Base-by-base conservation (phyloP, 2,329 filamentous ascomycete genomes). In the Pseudofabraea citricarpa region DNA sequence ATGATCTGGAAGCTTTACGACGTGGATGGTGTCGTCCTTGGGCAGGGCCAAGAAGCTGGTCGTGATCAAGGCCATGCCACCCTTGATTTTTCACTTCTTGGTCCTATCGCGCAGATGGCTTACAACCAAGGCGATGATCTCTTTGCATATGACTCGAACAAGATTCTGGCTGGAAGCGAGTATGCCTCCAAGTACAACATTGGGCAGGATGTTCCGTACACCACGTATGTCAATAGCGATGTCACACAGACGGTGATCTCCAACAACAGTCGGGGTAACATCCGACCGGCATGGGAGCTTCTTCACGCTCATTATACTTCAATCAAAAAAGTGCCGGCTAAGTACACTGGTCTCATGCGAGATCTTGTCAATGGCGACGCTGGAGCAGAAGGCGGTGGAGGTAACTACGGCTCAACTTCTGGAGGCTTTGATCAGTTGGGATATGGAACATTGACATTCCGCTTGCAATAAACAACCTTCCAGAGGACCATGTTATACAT, bases 51-150 rank as follows among this genome's bases (percentile, higher is more conserved):
- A 44, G 67, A 72, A 38, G 61, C 66, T 1, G 68, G 69, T 2
- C 56, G 69, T 0, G 70, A 73, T 45, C 70, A 73, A 47, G 70
- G 68, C 5, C 70, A 73, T 46, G 51, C 67, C 1, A 61, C 60
- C 9, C 55, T 73, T 4, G 64, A 66, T 45, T 60, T 69, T 15
- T 56, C 60, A 0, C 53, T 71, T 5, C 45, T 69, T 2, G 69
- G 65, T 2, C 59, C 62, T 2, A 51, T 73, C 35, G 66, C 62
- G 2, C 67, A 70, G 52, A 63, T 66, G 49, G 61, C 62, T 0
- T 66, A 64, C 42, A 72, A 68, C 44, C 69, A 72, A 47, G 68
- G 66, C 2, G 56, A 59, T 5, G 66, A 71, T 41, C 49, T 71
- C 3, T 71, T 68, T 48, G 57, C 47, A 0, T 56, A 61, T 7